Conservation (phyloP, 2,329 filamentous ascomycete genomes). For the Diaporthe vexans region DNA sequence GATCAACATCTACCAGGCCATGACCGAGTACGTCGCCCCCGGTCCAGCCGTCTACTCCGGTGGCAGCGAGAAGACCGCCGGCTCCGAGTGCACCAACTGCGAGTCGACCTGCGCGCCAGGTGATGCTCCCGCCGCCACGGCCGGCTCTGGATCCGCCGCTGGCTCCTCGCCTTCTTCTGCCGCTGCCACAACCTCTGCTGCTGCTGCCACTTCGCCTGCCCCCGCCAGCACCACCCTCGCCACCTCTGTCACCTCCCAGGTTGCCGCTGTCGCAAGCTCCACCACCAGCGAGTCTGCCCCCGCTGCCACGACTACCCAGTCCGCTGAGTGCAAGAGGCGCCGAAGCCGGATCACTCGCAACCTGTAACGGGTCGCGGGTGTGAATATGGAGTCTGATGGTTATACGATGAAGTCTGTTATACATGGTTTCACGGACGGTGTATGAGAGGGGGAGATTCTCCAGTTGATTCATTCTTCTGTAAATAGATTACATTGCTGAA, state of each 20-base stretch:
- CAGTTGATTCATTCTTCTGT: conserved; percentile 28
- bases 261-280: conserved; percentile 16
- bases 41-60: conserved; percentile 58
- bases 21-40: conserved; percentile 58
- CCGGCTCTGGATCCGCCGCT: conserved; percentile 20
- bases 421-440: conserved; percentile 11
- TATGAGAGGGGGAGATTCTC: conserved; percentile 5
- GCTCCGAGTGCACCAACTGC: conserved; percentile 57
- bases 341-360: not conserved
- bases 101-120: conserved; percentile 55
- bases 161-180: conserved; percentile 7
- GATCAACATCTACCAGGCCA: conserved; percentile 61
- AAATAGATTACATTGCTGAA: conserved; percentile 30
- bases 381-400: not conserved
- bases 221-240: conserved; percentile 18
- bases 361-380: not conserved
- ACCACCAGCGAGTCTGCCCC: conserved; percentile 15
- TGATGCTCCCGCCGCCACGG: not conserved
- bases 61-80: conserved; percentile 57
- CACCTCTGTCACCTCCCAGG: conserved; percentile 21
- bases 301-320: not conserved
- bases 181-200: not conserved
- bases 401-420: not conserved
- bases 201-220: conserved; percentile 3
- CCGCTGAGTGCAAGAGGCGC: conserved; percentile 33